Percentiles rank a stretch among this genome's conserved stretches.
These are phyloP conservation scores for Cubamyces sp. DNA, from an alignment of 768 basidiomycete genomes.

Conservation along the genomic window DNA sequence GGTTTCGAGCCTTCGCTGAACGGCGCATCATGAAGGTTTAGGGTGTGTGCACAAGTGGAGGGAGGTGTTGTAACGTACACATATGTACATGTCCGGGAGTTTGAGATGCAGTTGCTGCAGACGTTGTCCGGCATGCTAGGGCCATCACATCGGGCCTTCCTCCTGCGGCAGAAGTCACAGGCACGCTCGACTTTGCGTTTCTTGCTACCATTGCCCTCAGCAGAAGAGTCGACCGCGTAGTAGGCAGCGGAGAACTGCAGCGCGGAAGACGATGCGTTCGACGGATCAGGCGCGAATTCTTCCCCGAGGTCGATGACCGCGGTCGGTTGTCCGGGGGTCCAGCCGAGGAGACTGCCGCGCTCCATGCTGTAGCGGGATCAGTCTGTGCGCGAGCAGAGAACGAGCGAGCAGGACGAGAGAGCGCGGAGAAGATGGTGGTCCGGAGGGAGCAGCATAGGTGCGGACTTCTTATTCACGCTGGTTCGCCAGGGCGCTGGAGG, in stretches of 20 bases:
- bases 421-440: constrained; percentile 15
- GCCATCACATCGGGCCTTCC: constrained; percentile 41
- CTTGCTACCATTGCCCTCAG: constrained; percentile 31
- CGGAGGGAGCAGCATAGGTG: constrained; percentile 20
- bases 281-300: constrained; percentile 24
- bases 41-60: background rate
- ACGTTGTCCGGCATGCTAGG: constrained; percentile 38
- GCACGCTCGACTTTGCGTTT: constrained; percentile 40
- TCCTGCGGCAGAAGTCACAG: constrained; percentile 40
- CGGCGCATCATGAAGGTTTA: background rate
- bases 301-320: constrained; percentile 29
- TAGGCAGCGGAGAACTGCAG: constrained; percentile 24
- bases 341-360: constrained; percentile 14
- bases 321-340: constrained; percentile 24
- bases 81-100: constrained; percentile 40
- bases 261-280: constrained; percentile 22
- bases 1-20: constrained; percentile 42
- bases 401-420: background rate
- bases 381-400: background rate
- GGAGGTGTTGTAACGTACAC: constrained; percentile 30
- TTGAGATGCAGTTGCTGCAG: constrained; percentile 43
- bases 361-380: constrained; percentile 17
- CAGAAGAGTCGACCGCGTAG: constrained; percentile 28
- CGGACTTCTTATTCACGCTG: constrained; percentile 24
- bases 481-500: constrained; percentile 24